Conservation (phyloP, 1,284 basidiomycete genomes). For the Psilocybe mexicana region DNA sequence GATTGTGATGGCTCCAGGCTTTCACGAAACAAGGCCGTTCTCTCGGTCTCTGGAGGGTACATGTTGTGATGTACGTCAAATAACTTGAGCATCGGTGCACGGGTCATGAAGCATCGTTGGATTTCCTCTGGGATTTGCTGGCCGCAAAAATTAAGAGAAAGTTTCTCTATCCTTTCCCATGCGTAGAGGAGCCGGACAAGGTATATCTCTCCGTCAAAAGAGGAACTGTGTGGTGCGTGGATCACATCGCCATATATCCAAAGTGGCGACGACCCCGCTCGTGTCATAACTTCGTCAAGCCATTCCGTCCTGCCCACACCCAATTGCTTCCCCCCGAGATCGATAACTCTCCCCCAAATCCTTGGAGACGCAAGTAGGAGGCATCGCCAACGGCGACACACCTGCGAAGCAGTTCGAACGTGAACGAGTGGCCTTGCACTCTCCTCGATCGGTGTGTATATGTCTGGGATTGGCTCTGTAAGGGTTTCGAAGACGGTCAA, state of each 20-base stretch:
- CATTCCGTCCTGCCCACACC: background rate
- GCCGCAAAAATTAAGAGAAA: background rate
- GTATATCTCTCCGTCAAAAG: background rate
- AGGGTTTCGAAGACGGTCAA: background rate
- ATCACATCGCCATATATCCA: background rate
- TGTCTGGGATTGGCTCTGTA: background rate
- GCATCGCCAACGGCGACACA: background rate
- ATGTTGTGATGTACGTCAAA: background rate
- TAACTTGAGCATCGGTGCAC: background rate
- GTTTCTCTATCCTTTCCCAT: background rate
- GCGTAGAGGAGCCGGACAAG: background rate
- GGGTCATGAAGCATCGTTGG: background rate
- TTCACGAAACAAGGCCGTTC: background rate
- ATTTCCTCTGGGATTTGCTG: background rate
- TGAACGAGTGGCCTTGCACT: background rate
- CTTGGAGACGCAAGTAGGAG: background rate
- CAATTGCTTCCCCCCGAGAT: background rate
- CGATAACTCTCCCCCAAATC: slow-evolving; percentile 1
- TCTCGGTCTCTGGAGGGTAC: background rate
- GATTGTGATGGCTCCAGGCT: background rate
- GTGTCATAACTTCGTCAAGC: background rate
- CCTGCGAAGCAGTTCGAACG: background rate
- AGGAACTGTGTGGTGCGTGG: background rate
- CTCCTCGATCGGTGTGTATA: background rate
- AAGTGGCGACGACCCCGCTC: background rate